Conservation (phyloP, 345 rosid species). For the Psidium guajava region DNA sequence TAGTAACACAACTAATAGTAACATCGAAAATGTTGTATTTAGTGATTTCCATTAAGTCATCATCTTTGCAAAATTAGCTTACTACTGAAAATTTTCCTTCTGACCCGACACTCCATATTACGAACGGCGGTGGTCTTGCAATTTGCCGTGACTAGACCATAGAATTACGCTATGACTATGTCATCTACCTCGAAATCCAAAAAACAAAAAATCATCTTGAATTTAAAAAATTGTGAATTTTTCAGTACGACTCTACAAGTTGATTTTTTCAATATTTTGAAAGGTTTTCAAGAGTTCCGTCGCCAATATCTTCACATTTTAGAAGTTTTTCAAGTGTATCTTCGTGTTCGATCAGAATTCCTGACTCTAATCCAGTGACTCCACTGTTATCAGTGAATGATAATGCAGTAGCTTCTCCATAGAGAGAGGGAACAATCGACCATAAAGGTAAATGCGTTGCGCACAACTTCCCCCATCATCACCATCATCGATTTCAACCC, state of each 20-base stretch:
- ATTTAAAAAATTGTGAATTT: not conserved
- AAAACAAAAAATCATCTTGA: not conserved
- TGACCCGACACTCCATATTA: not conserved
- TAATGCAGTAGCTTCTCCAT: too few relatives aligned
- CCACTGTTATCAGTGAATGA: too few relatives aligned
- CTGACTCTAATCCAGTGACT: too few relatives aligned
- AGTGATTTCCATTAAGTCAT: not conserved
- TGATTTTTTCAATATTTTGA: not conserved
- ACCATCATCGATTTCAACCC: not conserved
- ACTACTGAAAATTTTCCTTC: too few relatives aligned
- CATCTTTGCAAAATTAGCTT: not conserved
- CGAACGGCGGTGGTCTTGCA: not conserved
- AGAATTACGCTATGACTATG: not conserved
- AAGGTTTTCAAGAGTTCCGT: not conserved
- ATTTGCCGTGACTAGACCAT: not conserved
- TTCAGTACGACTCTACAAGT: not conserved
- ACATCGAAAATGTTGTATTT: not conserved
- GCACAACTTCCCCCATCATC: not conserved
- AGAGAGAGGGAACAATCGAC: too few relatives aligned
- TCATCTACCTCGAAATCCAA: not conserved
- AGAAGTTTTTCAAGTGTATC: not conserved
- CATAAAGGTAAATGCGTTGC: not conserved
- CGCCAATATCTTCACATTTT: not conserved
- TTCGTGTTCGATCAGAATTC: too few relatives aligned
- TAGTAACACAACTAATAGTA: not conserved